phyloP scores from a whole-genome alignment of 2,329 filamentous ascomycete species.

The Aspergillus sp. region DNA sequence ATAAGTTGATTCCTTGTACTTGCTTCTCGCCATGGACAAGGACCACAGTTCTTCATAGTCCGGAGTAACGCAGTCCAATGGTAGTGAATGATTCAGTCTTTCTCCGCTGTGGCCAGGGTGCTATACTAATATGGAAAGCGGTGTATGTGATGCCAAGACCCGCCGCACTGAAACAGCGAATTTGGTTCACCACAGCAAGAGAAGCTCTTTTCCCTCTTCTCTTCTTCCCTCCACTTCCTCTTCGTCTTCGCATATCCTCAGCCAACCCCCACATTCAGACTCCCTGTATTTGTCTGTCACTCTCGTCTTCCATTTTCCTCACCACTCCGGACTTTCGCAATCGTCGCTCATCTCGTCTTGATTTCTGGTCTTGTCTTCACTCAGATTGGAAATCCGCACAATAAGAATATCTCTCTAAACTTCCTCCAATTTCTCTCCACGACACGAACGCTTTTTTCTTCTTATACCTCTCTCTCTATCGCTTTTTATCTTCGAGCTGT shows the following conservation, averaged over 20 bases:
- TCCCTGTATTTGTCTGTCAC: slow-evolving; percentile 3
- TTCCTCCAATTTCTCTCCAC: not conserved
- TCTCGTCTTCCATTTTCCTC: not conserved
- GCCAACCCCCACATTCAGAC: not conserved
- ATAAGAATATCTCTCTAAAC: not conserved
- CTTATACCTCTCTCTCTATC: not conserved
- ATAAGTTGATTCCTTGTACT: not conserved
- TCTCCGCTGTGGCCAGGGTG: not conserved
- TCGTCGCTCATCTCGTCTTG: slow-evolving; percentile 1
- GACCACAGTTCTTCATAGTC: no score
- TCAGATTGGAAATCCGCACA: slow-evolving; percentile 1
- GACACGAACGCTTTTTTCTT: not conserved
- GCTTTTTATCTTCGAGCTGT: not conserved
- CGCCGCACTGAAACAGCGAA: not conserved
- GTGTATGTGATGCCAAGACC: not conserved
- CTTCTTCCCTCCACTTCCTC: not conserved
- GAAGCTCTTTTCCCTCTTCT: not conserved
- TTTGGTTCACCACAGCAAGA: not conserved
- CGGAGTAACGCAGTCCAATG: not conserved
- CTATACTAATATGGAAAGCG: not conserved
- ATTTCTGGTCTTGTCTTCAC: slow-evolving; percentile 10
- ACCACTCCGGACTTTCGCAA: not conserved
- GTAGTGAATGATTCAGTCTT: no score
- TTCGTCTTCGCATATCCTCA: not conserved
- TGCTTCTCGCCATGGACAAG: no score